Evolutionary conservation across 139 green algal genomes (phyloP), one percentile per base, ranked within the genome.

Genomic region (Auxenochlorella pyrenoidosa): DNA sequence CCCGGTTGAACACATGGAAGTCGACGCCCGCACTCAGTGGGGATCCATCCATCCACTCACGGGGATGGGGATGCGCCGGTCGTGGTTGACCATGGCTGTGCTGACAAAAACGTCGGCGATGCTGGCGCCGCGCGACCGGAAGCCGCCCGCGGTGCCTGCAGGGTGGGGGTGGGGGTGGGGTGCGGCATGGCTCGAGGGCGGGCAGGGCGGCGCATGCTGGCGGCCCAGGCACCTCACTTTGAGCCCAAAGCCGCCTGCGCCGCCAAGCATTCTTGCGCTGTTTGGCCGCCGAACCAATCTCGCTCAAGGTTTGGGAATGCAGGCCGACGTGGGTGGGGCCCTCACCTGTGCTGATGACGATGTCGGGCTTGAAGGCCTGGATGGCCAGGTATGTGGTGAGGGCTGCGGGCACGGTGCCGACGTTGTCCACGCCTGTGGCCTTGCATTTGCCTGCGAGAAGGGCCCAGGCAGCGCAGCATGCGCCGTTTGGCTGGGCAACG

Each of bases 61-160:
- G 28, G 95, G 95, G 58, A 97, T 92, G 41, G 97, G 95, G 71
- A 99, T 99, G 66, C 96, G 89, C 1, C 97, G 93, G 91, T 99
- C 97, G 84, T 99, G 97, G 89, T 99, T 97, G 70, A 96, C 91
- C 34, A 94, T 94, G 12, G 81, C 82, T 1, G 92, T 96, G 41
- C 77, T 89, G 0, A 99, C 43, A 88, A 98, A 99, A 10, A 99
- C 94, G 87, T 99, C 96, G 0, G 95, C 97, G 63, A 99, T 99
- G 30, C 84, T 88, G 15, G 94, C 97, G 16, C 97, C 97, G 88
- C 93, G 90, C 0, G 94, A 89, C 68, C 95, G 95, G 92, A 99
- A 99, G 71, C 97, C 97, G 3, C 97, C 97, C 28, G 96, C 94
- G 2, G 97, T 99, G 24, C 97, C 97, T 15, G 95, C 98, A n/a